Base-by-base conservation (phyloP, 805 yeast genomes). In the Candida taoyuanica region DNA sequence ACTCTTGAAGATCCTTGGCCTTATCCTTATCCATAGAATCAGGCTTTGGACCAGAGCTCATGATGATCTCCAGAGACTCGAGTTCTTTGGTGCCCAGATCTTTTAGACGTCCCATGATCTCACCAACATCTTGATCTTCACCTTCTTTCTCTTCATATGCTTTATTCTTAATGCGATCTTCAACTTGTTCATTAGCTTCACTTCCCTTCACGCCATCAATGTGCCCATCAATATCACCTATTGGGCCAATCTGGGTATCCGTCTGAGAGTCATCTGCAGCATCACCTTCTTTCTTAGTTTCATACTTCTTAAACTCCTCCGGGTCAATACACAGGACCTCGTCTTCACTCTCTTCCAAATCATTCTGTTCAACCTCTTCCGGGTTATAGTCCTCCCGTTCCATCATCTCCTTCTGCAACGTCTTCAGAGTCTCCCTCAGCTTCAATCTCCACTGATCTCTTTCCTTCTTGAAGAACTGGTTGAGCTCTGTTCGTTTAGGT, bases 401-500 rank as follows among this genome's bases (percentile, higher is more conserved):
- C 14, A 21, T 31, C 43, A 35, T 56, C 30, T 36, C 48, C 33
- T 33, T 27, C 20, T 55, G 59, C 26, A 36, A 12, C 7, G 11
- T 13, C 11, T 9, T 16, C 20, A 36, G 18, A 3, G 21, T 32
- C 4, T 31, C 27, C 14, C 31, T 21, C n/a, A 35, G 34, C 13
- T 31, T 33, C 11, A 5, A 17, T 33, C 42, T 33, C 42, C 58
- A 46, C 6, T 37, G 39, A 24, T 53, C 58, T 29, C 61, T 42
- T 21, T 58, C 62, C 7, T 44, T 47, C n/a, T 40, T 42, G 39
- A 61, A 62, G 18, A 56, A 38, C 4, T 21, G 20, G 5, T 39
- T 38, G 3, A 47, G 20, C 4, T 34, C 34, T 8, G 35, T 29
- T 13, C 45, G 46, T 37, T 39, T 53, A 7, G 18, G 5, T 40